Percentiles rank a stretch among this genome's conserved stretches.
Evolutionary conservation across 768 basidiomycete genomes (phyloP).

Genomic region (Podaxis sp.): DNA sequence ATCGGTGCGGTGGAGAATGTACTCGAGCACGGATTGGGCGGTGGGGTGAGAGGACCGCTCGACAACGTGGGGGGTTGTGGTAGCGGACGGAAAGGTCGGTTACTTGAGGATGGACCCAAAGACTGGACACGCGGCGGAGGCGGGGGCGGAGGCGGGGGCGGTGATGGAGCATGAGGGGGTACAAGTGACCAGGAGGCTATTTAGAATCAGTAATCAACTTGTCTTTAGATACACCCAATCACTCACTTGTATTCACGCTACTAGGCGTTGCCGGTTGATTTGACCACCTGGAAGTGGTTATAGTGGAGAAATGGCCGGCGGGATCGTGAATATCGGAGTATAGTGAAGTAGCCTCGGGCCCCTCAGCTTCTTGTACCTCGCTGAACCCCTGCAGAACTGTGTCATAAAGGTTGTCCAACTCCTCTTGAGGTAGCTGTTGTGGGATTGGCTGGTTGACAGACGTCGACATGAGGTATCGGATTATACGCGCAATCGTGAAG

Average conservation of each 20-base stretch:
- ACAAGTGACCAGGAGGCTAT: slow-evolving; percentile 1
- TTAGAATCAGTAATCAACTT: slow-evolving; percentile 3
- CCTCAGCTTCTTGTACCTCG: neutral
- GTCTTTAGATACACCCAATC: neutral
- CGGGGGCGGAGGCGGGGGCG: neutral
- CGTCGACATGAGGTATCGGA: neutral
- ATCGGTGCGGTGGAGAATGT: neutral
- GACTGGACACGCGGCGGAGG: neutral
- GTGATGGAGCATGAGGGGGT: neutral
- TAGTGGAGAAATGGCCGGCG: neutral
- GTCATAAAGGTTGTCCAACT: slow-evolving; percentile 57
- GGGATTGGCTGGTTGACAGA: slow-evolving; percentile 4
- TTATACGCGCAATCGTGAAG: neutral
- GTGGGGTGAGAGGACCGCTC: neutral
- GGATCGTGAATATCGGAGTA: neutral
- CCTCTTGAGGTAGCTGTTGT: slow-evolving; percentile 44
- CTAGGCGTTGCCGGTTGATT: slow-evolving; percentile 11
- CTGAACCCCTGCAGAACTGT: slow-evolving; percentile 56
- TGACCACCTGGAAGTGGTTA: neutral
- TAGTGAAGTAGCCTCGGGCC: slow-evolving; percentile 25
- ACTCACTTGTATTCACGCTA: slow-evolving; percentile 8
- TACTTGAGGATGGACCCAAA: neutral
- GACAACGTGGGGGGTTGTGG: slow-evolving; percentile 2
- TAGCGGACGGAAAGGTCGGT: slow-evolving; percentile 9
- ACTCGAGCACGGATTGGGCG: slow-evolving; percentile 8